Evolutionary conservation across 495 filamentous ascomycete species (phyloP), one percentile per base, ranked within the genome.

Genomic region (Podospora pseudocomata): DNA sequence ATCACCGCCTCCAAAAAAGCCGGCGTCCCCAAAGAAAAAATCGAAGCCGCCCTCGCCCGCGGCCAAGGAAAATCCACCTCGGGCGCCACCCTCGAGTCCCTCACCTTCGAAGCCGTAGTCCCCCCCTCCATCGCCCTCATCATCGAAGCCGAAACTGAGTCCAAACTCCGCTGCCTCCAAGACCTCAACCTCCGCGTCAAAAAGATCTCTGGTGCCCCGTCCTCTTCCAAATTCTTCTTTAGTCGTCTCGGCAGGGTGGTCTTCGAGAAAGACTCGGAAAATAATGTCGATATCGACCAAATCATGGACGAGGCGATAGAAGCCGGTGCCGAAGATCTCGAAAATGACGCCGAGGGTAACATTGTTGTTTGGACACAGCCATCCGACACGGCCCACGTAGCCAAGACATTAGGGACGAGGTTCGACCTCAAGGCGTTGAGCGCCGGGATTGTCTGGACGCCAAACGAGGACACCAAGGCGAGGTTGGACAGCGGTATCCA

Each of bases 231-330:
- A 9, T 97, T 94, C 76, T 80, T 97, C 63, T 99, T 99, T 74
- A 84, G 91, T 63, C 91, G 89, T 74, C 87, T 88, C 59, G 92
- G 96, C 5, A 84, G 85, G 62, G 82, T 93, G 20, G 79, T 87
- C 3, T 89, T 96, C 67, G 87, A 90, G 71, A 85, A 84, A 67
- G 39, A 49, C 15, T 82, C 85, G 69, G 86, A 71, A 53, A 69
- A 65, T 4, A 84, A 80, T 2, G 57, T 89, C 34, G 84, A 83
- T 49, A 80, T 87, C n/a, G 93, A 97, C 65, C 86, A 90, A 26
- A 86, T 92, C 55, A 79, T 98, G 70, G 95, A 97, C 70, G 84
- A 89, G 49, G 92, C 91, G 6, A 86, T 98, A 55, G 94, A 99
- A 67, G 89, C 89, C 20, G 94, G 93, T 16, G 93, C 90, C 6